phyloP scores from a whole-genome alignment of 148 eudicot species.

The Cornus kousa region DNA sequence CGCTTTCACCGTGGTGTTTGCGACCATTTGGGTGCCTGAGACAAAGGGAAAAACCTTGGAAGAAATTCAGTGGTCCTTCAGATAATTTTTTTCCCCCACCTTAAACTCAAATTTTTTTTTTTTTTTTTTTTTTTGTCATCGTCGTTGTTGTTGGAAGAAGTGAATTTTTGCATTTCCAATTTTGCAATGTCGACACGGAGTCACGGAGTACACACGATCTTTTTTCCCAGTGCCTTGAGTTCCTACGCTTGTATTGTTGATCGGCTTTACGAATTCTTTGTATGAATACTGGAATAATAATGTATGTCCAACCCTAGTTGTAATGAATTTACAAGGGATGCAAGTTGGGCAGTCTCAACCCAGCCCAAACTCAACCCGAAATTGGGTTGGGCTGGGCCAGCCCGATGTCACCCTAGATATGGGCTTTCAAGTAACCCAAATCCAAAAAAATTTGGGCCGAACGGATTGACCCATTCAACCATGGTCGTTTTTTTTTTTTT shows the following conservation, averaged over 20 bases:
- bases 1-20: constrained; percentile 32
- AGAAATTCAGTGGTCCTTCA: constrained; percentile 47
- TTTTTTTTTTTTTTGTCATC: background rate
- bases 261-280: background rate
- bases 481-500: no score
- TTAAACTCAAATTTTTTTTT: background rate
- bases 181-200: background rate
- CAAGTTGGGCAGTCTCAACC: no score
- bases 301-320: background rate
- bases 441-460: no score
- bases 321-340: background rate
- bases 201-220: background rate
- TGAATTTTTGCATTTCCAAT: background rate
- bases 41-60: constrained; percentile 49
- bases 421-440: no score
- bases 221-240: background rate
- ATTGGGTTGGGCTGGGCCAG: no score
- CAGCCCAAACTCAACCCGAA: no score
- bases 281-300: background rate
- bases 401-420: no score
- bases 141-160: background rate
- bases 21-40: constrained; percentile 39
- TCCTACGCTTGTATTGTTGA: background rate
- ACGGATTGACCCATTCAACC: no score
- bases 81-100: constrained; percentile 20